Conservation (phyloP, 192 early-diverging fungal species). For the Entomortierella beljakovae region DNA sequence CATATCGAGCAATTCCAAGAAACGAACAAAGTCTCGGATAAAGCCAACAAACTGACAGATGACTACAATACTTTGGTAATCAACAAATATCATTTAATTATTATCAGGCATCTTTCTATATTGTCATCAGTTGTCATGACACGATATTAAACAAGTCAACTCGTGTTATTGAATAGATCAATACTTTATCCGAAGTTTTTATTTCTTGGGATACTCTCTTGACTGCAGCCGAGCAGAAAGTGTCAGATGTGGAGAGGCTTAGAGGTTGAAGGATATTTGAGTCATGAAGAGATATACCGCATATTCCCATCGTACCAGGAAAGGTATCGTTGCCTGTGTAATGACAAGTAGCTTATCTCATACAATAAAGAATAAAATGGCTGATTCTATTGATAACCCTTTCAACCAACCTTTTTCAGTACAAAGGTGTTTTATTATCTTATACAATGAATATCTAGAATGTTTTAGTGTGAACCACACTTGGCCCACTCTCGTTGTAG, state of each 20-base stretch:
- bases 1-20: slow-evolving; percentile 44
- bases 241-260: slow-evolving; percentile 33
- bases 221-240: slow-evolving; percentile 39
- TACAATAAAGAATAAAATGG: too few relatives aligned
- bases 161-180: slow-evolving; percentile 28
- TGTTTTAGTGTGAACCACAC: slow-evolving; percentile 79
- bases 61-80: slow-evolving; percentile 39
- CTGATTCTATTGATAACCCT: too few relatives aligned
- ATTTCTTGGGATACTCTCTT: slow-evolving; percentile 45
- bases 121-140: too few relatives aligned
- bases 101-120: background rate
- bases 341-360: too few relatives aligned
- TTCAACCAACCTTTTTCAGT: too few relatives aligned
- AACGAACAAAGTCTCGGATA: slow-evolving; percentile 40
- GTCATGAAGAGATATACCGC: too few relatives aligned
- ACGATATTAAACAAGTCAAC: background rate
- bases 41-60: slow-evolving; percentile 39
- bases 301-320: too few relatives aligned
- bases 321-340: too few relatives aligned
- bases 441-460: slow-evolving; percentile 40
- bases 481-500: slow-evolving; percentile 93
- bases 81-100: background rate
- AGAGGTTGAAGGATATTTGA: slow-evolving; percentile 5
- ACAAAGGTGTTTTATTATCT: background rate
- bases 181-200: slow-evolving; percentile 45